Conservation (phyloP, 192 early-diverging fungal genomes). For the Gryganskiella cystojenkinii region DNA sequence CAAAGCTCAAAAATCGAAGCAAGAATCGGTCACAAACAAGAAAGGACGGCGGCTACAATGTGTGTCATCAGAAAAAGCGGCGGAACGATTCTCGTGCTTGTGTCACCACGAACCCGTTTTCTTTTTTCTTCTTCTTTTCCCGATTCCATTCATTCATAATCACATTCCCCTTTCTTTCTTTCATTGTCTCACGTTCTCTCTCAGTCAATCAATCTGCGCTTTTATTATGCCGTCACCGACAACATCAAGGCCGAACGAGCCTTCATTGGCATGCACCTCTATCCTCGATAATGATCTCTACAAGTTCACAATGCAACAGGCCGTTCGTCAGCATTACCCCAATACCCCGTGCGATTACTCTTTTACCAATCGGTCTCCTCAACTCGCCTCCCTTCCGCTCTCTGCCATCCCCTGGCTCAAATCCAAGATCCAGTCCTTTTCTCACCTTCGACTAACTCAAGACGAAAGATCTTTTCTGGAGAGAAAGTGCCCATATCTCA, state of each 20-base stretch:
- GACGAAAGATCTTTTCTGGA: conserved; percentile 58
- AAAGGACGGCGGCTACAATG: too few relatives aligned
- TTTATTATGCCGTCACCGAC: neutral
- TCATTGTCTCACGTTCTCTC: too few relatives aligned
- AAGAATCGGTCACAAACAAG: too few relatives aligned
- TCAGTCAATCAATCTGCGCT: too few relatives aligned
- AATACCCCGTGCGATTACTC: conserved; percentile 66
- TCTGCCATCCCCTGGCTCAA: conserved; percentile 32
- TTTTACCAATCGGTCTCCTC: conserved; percentile 72
- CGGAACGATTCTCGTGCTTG: too few relatives aligned
- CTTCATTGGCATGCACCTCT: conserved; percentile 52
- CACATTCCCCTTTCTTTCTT: too few relatives aligned
- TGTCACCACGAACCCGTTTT: too few relatives aligned
- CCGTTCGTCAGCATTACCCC: conserved; percentile 76
- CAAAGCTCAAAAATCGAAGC: too few relatives aligned
- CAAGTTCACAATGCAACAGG: conserved; percentile 88
- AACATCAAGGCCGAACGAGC: neutral
- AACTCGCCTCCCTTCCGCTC: conserved; percentile 7
- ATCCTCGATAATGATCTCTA: conserved; percentile 88
- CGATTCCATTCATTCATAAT: too few relatives aligned
- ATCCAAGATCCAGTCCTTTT: conserved; percentile 55
- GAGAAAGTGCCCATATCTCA: conserved; percentile 63
- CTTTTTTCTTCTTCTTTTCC: too few relatives aligned
- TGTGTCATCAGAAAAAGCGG: too few relatives aligned
- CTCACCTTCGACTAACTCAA: conserved; percentile 49